phyloP scores from a whole-genome alignment of 1,284 basidiomycete species.

The Psilocybe mexicana region DNA sequence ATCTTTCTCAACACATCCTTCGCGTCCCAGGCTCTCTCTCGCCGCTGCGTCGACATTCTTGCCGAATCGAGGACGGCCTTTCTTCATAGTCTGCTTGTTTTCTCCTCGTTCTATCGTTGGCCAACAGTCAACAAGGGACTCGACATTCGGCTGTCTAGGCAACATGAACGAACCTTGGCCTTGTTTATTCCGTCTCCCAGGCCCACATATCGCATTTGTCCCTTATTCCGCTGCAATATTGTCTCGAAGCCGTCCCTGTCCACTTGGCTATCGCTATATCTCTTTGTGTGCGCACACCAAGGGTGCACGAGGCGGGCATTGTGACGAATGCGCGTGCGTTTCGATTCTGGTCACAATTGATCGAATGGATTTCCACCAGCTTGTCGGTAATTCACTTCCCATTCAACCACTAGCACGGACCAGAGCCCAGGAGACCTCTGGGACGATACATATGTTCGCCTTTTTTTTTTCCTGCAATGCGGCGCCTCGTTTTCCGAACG shows the following conservation, averaged over 20 bases:
- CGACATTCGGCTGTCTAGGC: neutral
- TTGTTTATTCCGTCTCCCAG: neutral
- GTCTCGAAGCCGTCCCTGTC: neutral
- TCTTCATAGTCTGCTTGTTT: no score
- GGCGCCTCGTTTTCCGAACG: no score
- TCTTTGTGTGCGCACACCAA: neutral
- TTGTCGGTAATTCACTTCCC: neutral
- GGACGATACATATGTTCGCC: no score
- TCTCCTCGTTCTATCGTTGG: neutral
- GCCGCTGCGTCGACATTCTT: neutral
- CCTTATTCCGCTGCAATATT: neutral
- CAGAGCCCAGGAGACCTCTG: no score
- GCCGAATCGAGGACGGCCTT: no score
- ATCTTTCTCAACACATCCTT: conserved; percentile 6
- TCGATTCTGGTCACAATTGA: neutral
- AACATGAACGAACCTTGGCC: neutral
- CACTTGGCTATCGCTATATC: neutral
- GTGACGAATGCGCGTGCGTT: neutral
- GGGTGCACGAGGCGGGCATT: neutral
- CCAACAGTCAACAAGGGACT: neutral
- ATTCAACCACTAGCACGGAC: neutral
- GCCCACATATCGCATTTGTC: neutral
- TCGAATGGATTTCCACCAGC: neutral
- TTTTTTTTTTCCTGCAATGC: no score
- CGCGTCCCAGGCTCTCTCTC: neutral